These are phyloP conservation scores for Candida koratica DNA, from an alignment of 805 yeast genomes.

Conservation along the genomic window DNA sequence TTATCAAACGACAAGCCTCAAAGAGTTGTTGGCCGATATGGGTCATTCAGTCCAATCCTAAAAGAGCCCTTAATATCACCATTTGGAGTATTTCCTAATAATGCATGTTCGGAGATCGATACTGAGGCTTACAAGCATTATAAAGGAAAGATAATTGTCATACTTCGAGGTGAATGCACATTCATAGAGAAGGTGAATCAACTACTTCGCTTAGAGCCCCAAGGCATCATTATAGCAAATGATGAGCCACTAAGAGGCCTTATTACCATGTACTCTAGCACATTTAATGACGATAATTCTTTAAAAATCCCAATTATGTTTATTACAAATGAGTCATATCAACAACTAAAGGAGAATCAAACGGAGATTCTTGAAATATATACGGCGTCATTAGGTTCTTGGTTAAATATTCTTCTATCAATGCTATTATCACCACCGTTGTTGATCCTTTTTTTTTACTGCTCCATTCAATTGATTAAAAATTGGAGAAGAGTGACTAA, in stretches of 20 bases:
- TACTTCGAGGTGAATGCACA: constrained; percentile 51
- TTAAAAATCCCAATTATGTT: constrained; percentile 50
- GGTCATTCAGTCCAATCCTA: constrained; percentile 39
- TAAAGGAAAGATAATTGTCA: constrained; percentile 25
- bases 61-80: constrained; percentile 21
- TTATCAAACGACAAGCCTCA: constrained; percentile 11
- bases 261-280: constrained; percentile 52
- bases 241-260: constrained; percentile 44
- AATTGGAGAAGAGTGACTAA: constrained; percentile 23
- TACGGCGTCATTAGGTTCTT: constrained; percentile 36
- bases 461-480: constrained; percentile 28
- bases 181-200: constrained; percentile 50
- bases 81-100: constrained; percentile 24
- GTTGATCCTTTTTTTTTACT: constrained; percentile 32
- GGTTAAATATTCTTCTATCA: constrained; percentile 38
- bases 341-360: constrained; percentile 14
- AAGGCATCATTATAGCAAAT: constrained; percentile 55
- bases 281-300: constrained; percentile 37
- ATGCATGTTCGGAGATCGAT: constrained; percentile 27
- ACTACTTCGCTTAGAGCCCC: constrained; percentile 39
- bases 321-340: constrained; percentile 44
- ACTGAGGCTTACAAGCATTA: constrained; percentile 13
- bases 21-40: constrained; percentile 33
- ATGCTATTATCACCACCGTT: constrained; percentile 42
- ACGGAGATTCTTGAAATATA: constrained; percentile 17